Evolutionary conservation across 1,139 yeast species (phyloP).

Genomic region (Sugiyamaella castrensis): DNA sequence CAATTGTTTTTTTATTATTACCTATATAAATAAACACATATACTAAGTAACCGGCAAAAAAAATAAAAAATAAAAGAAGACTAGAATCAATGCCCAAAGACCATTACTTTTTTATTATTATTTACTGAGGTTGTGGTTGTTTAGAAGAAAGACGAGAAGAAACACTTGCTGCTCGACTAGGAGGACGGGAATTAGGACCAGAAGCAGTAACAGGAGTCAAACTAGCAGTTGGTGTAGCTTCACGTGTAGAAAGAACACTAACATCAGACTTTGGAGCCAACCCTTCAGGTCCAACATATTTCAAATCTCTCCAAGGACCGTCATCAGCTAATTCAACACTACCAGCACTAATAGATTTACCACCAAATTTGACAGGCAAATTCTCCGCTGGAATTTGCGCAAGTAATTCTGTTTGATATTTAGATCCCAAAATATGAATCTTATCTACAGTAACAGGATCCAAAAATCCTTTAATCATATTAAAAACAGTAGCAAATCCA

Average conservation of each 20-base stretch:
- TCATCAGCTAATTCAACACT: conserved; percentile 81
- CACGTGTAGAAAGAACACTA: conserved; percentile 9
- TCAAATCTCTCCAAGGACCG: conserved; percentile 95
- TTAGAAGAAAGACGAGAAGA: conserved; percentile 4
- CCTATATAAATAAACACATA: no score
- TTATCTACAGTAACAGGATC: conserved; percentile 98
- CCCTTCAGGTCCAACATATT: conserved; percentile 54
- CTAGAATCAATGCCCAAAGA: no score
- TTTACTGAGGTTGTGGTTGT: conserved; percentile 8
- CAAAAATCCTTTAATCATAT: conserved; percentile 83
- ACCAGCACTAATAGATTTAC: conserved; percentile 65
- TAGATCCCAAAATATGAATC: conserved; percentile 80
- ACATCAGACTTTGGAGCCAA: conserved; percentile 29
- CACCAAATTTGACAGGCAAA: conserved; percentile 89
- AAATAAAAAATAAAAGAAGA: no score
- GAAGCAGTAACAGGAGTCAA: conserved; percentile 1
- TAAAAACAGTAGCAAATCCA: conserved; percentile 93
- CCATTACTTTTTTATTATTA: no score
- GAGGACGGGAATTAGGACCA: background rate
- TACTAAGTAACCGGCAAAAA: no score
- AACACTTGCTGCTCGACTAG: conserved; percentile 8
- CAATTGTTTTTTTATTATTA: no score
- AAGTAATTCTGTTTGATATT: conserved; percentile 75
- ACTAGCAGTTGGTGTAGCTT: conserved; percentile 1
- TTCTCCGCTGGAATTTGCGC: conserved; percentile 93